Percentiles rank a stretch among this genome's conserved stretches.
These are phyloP conservation scores for Amanita rubescens DNA, from an alignment of 768 basidiomycete species.

Conservation along the genomic window DNA sequence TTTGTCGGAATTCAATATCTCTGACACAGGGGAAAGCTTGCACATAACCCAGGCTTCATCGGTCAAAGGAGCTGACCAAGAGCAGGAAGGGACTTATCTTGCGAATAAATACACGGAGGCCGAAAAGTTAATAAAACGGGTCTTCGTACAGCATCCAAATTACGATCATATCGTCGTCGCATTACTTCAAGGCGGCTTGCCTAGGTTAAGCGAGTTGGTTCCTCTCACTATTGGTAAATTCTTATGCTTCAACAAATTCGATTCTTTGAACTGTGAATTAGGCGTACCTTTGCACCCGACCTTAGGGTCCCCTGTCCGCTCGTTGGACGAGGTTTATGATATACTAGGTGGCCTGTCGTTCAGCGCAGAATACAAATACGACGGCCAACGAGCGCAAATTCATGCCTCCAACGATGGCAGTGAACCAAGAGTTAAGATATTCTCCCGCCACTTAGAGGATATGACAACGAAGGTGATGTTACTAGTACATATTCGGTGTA, in stretches of 20 bases:
- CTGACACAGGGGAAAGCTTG: conserved; percentile 13
- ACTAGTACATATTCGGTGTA: background rate
- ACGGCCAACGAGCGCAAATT: conserved; percentile 83
- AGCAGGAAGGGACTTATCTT: conserved; percentile 28
- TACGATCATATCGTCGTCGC: conserved; percentile 63
- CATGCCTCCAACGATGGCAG: conserved; percentile 38
- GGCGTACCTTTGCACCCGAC: conserved; percentile 83
- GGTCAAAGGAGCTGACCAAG: conserved; percentile 18
- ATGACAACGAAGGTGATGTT: conserved; percentile 76
- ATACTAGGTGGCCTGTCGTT: conserved; percentile 61
- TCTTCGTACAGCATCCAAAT: conserved; percentile 74
- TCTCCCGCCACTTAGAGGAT: conserved; percentile 86
- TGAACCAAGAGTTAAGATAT: conserved; percentile 47
- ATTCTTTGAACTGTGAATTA: conserved; percentile 8
- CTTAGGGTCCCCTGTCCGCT: conserved; percentile 80
- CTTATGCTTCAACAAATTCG: background rate
- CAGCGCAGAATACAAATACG: conserved; percentile 86
- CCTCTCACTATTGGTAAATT: conserved; percentile 62
- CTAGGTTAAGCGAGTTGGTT: conserved; percentile 50
- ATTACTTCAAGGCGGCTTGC: conserved; percentile 53
- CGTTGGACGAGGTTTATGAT: conserved; percentile 77
- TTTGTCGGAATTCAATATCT: conserved; percentile 9
- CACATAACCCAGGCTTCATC: conserved; percentile 21
- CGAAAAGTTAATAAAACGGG: conserved; percentile 58
- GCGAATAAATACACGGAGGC: conserved; percentile 42